Conservation (phyloP, 345 rosid species). For the Hibiscus trionum region DNA sequence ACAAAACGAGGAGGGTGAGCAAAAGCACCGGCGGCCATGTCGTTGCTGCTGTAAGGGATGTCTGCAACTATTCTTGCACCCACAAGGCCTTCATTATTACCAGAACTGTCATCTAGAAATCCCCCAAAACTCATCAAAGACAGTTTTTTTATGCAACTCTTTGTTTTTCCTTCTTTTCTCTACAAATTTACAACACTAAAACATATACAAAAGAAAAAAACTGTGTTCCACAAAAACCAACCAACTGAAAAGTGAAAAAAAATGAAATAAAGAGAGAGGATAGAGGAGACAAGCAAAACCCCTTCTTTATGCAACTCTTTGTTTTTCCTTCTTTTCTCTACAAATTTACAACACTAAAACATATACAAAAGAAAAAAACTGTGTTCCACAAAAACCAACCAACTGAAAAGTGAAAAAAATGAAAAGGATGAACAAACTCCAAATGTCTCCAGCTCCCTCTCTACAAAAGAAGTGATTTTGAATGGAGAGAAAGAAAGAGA, state of each 20-base stretch:
- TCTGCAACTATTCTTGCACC: constrained; percentile 42
- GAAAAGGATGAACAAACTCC: constrained; percentile 11
- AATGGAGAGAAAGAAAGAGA: constrained; percentile 47
- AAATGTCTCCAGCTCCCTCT: not conserved
- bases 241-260: not conserved
- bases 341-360: not conserved
- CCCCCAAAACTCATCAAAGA: constrained; percentile 75
- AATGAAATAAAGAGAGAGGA: constrained; percentile 38
- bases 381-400: not conserved
- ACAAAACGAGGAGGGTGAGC: not conserved
- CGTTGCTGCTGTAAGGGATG: constrained; percentile 30
- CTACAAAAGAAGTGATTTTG: not conserved
- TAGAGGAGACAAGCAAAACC: constrained; percentile 33
- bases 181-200: not conserved
- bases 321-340: too few species aligned
- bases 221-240: not conserved
- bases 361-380: not conserved
- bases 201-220: not conserved
- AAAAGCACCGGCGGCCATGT: constrained; percentile 49
- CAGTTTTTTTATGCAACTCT: not conserved
- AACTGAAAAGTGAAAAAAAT: not conserved
- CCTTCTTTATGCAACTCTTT: too few species aligned
- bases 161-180: not conserved
- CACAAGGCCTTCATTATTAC: constrained; percentile 20
- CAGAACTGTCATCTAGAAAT: constrained; percentile 46